phyloP scores from a whole-genome alignment of 2,329 filamentous ascomycete species.

The Penicillium hordei region DNA sequence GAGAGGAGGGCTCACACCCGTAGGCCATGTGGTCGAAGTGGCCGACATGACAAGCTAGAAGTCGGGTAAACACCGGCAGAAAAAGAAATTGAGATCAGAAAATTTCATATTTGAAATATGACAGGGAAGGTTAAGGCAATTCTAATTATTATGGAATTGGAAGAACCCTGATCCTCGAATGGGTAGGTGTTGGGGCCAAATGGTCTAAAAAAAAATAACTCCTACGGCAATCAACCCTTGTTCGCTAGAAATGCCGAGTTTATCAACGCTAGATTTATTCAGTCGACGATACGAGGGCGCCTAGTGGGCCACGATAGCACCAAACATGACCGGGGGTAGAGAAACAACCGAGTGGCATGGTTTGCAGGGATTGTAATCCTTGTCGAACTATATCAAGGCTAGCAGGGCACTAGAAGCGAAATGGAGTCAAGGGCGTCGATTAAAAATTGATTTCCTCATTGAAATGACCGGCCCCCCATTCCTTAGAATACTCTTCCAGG shows the following conservation, averaged over 20 bases:
- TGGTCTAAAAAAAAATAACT: neutral
- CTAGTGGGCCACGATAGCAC: neutral
- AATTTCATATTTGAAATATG: neutral
- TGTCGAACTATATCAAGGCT: neutral
- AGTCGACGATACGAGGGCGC: neutral
- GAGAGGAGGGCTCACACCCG: slow-evolving; percentile 37
- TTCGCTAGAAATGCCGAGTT: neutral
- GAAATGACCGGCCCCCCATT: neutral
- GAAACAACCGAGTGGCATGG: neutral
- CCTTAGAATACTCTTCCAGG: neutral
- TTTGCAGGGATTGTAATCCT: neutral
- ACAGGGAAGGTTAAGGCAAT: neutral
- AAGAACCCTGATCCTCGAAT: neutral
- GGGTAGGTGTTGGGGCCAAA: neutral
- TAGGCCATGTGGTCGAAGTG: slow-evolving; percentile 6
- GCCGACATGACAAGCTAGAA: neutral
- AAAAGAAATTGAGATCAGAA: neutral
- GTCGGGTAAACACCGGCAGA: neutral
- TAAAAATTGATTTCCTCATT: neutral
- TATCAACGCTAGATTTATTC: no score
- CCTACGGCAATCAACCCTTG: neutral
- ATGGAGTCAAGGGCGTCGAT: neutral
- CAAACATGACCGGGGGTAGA: neutral
- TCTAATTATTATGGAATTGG: neutral
- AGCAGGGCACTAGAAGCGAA: neutral